Conservation (phyloP, 2,329 filamentous ascomycete genomes). For the Botrytis fragariae region DNA sequence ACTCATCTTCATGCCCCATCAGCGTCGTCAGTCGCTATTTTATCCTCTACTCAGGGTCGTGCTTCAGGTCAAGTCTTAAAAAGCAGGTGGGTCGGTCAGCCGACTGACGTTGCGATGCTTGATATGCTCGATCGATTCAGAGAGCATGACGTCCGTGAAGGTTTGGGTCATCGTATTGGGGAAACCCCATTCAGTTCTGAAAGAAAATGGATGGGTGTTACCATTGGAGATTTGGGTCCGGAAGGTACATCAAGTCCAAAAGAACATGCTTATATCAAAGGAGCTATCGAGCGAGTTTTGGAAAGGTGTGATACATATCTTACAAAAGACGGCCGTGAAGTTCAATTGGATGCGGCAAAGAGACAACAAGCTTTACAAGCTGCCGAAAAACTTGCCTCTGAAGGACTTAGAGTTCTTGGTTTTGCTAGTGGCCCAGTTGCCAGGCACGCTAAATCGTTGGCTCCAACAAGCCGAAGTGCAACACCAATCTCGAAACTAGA, state of each 20-base stretch:
- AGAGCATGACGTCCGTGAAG: slow-evolving; percentile 86
- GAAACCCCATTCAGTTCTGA: slow-evolving; percentile 97
- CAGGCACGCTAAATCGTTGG: slow-evolving; percentile 45
- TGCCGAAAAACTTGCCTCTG: slow-evolving; percentile 81
- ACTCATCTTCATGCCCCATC: slow-evolving; percentile 69
- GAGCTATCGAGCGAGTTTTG: slow-evolving; percentile 83
- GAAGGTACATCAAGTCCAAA: slow-evolving; percentile 43
- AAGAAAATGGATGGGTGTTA: slow-evolving; percentile 98
- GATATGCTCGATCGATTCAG: slow-evolving; percentile 88
- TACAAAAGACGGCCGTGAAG: slow-evolving; percentile 79
- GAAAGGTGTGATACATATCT: slow-evolving; percentile 88
- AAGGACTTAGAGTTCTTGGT: slow-evolving; percentile 85
- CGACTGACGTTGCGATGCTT: slow-evolving; percentile 95
- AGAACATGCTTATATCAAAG: slow-evolving; percentile 93
- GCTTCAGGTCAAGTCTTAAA: slow-evolving; percentile 60
- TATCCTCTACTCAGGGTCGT: slow-evolving; percentile 75
- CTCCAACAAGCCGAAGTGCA: slow-evolving; percentile 45
- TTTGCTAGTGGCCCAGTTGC: slow-evolving; percentile 81
- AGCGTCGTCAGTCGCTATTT: slow-evolving; percentile 69
- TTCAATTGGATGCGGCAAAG: slow-evolving; percentile 75
- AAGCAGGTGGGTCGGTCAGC: slow-evolving; percentile 94
- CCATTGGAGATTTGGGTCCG: slow-evolving; percentile 55
- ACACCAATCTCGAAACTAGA: slow-evolving; percentile 46
- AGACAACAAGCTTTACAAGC: slow-evolving; percentile 73
- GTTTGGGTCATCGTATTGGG: slow-evolving; percentile 74